A percentile compares a stretch with the other conserved stretches of the same genome.
These are phyloP conservation scores for Puccinia triticina DNA, from an alignment of 1,284 basidiomycete species.

Conservation along the genomic window DNA sequence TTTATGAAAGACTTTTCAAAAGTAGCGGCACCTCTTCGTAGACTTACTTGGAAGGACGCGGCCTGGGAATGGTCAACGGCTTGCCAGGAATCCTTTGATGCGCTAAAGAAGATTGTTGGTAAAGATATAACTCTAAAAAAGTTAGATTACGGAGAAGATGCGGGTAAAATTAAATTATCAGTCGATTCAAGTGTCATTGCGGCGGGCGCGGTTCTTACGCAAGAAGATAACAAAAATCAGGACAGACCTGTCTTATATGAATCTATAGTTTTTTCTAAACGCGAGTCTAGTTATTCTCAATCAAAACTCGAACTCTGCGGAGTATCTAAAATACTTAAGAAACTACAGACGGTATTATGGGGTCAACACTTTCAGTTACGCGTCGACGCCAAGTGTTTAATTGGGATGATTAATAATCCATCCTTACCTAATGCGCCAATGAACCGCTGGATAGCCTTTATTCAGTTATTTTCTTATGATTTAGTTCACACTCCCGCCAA, in stretches of 20 bases:
- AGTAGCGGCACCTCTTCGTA: not conserved
- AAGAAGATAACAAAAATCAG: conserved; percentile 1
- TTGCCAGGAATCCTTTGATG: conserved; percentile 15
- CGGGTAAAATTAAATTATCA: no score
- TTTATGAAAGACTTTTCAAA: conserved; percentile 17
- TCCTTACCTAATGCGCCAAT: conserved; percentile 22
- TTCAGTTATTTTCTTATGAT: conserved; percentile 35
- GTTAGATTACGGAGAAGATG: no score
- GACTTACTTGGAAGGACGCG: conserved; percentile 10
- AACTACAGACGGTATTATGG: no score
- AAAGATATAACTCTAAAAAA: conserved; percentile 20
- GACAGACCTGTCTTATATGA: conserved; percentile 15
- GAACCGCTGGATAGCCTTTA: conserved; percentile 24
- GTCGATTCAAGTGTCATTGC: no score
- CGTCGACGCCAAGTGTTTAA: no score
- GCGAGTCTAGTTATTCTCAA: conserved; percentile 20
- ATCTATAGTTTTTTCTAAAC: not conserved
- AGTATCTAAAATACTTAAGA: no score
- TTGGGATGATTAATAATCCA: no score
- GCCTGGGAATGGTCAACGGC: conserved; percentile 13
- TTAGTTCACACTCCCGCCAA: not conserved
- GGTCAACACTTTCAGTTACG: no score
- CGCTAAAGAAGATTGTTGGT: conserved; percentile 16
- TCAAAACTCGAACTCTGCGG: no score
- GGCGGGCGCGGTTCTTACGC: conserved; percentile 4